Evolutionary conservation across 2,329 filamentous ascomycete species (phyloP), one percentile per base, ranked within the genome.

Genomic region (Ramichloridium luteum): DNA sequence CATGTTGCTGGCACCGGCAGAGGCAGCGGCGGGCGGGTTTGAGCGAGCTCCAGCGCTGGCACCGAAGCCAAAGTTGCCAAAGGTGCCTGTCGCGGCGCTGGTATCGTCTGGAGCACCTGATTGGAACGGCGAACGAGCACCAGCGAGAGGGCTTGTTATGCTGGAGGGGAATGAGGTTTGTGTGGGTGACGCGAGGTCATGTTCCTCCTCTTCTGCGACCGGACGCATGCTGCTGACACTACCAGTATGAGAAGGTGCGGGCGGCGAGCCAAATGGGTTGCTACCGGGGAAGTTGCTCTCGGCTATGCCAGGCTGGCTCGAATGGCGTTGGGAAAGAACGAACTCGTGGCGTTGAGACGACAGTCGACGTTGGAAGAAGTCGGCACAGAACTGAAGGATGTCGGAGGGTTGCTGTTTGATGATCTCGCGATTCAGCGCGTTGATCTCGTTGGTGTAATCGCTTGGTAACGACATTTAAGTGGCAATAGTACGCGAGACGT

Each of bases 131-230:
- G 55, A 49, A 35, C 55, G 56, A 23, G 48, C 45, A 28, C 58
- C 51, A 16, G 65, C 68, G 38, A 16, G 40, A 36, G 48, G 78
- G 77, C 34, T 73, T 39, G 58, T 57, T 46, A 53, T 54, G 50
- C 55, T 46, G 40, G 53, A 51, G 6, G 59, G 58, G 49, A 66
- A 66, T 36, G 56, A 55, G 12, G 60, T 52, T 20, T 61, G 55
- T 31, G 81, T 84, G 39, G 83, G 82, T 32, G 82, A 86, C 43
- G 74, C 74, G 51, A 86, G 68, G 40, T 64, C 82, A 51, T 73
- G 75, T 32, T 93, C 84, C 50, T 92, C 84, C 51, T 92, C 84
- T 59, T 92, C 84, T 37, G 70, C 64, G 36, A 88, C 75, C 39
- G 81, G 72, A 40, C 68, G 69, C 58, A 72, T 71, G 40, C 43